These are phyloP conservation scores for Thecamonas trahens DNA, from an alignment of 78 protist genomes.

Conservation along the genomic window DNA sequence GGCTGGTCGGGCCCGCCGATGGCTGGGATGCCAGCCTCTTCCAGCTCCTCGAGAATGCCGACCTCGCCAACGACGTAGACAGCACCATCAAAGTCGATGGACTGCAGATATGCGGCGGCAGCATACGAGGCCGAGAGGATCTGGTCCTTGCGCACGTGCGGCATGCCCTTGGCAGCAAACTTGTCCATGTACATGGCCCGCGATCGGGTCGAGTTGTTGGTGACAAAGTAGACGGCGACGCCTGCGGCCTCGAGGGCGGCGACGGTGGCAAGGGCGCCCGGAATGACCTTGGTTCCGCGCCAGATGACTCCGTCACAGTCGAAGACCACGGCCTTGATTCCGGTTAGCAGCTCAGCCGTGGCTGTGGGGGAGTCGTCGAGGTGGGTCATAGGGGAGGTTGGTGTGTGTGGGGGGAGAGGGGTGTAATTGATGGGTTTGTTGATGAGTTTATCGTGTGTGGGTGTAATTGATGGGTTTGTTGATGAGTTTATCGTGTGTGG, in stretches of 20 bases:
- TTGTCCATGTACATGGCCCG: neutral
- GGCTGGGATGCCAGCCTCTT: no score
- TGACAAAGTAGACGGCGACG: neutral
- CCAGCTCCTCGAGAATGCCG: neutral
- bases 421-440: no score
- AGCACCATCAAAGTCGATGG: neutral
- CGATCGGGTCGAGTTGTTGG: neutral
- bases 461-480: no score
- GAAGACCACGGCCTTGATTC: neutral
- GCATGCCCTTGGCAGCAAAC: neutral
- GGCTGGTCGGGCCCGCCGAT: no score
- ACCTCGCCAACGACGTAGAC: neutral
- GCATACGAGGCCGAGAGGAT: neutral
- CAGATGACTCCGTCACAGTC: conserved; percentile 4
- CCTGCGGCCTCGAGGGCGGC: neutral
- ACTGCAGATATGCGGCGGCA: neutral
- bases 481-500: no score
- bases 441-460: no score
- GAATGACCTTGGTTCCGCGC: neutral
- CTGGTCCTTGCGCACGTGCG: neutral
- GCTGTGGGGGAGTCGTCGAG: no score
- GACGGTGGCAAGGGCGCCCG: neutral
- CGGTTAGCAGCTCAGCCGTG: neutral
- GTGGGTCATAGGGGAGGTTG: no score
- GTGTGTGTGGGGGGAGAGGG: no score